phyloP scores from a whole-genome alignment of 148 eudicot genomes.

The Chenopodium suecicum region DNA sequence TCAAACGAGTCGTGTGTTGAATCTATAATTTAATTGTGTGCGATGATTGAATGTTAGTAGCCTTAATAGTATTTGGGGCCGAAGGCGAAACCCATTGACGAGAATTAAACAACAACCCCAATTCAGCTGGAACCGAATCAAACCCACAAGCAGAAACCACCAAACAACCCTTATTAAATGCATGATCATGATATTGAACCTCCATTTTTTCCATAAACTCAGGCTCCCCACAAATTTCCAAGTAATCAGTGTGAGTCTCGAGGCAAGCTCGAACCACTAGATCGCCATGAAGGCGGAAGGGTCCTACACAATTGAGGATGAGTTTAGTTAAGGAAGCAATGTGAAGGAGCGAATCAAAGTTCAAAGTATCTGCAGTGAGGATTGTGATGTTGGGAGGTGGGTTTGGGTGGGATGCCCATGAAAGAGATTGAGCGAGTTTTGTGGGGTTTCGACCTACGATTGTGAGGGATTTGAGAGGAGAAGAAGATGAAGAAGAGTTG shows the following conservation, averaged over 20 bases:
- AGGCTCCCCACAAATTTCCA: conserved; percentile 84
- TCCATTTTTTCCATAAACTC: conserved; percentile 89
- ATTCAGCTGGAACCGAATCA: conserved; percentile 82
- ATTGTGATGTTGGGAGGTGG: conserved; percentile 50
- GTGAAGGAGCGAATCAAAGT: conserved; percentile 39
- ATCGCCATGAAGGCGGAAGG: conserved; percentile 62
- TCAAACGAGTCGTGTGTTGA: too few species aligned
- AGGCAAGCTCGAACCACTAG: conserved; percentile 66
- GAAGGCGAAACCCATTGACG: conserved; percentile 48
- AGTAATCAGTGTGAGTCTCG: conserved; percentile 61
- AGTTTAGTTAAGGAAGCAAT: conserved; percentile 45
- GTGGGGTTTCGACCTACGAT: conserved; percentile 65
- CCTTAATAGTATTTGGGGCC: conserved; percentile 51
- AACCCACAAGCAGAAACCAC: conserved; percentile 87
- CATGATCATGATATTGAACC: conserved; percentile 43
- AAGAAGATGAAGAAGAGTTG: conserved; percentile 30
- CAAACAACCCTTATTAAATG: conserved; percentile 56
- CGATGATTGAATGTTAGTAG: conserved; percentile 5
- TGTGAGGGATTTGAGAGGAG: conserved; percentile 63
- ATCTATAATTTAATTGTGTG: too few species aligned
- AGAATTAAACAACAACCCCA: conserved; percentile 60
- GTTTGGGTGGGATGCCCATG: conserved; percentile 58
- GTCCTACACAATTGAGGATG: conserved; percentile 83
- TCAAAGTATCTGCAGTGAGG: conserved; percentile 57
- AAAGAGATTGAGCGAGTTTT: conserved; percentile 45